Base-by-base conservation (phyloP, 768 basidiomycete genomes). In the Macrolepiota dolichaula region DNA sequence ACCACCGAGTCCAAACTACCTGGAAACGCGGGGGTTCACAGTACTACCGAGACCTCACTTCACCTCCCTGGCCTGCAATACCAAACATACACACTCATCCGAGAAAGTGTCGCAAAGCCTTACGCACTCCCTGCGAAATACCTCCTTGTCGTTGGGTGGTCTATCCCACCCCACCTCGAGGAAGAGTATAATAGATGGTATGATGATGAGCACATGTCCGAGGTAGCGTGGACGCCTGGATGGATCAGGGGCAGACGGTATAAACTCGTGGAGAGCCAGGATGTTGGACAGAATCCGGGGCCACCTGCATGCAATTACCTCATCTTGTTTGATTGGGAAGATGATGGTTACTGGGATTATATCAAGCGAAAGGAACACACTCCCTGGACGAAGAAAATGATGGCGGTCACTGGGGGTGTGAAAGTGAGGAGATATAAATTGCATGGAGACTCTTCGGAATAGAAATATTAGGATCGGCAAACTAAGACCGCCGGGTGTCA, bases 171-270 rank as follows among this genome's bases (percentile, higher is more conserved):
- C 1, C 68, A 72, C 27, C 55, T 57, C 3, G 73, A 71, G 15
- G 70, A 66, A 0, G 75, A 73, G 22, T 69, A 51, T 68, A 47
- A 35, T 10, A 49, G 22, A 49, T 49, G 47, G 47, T 76, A 74
- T 62, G 62, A 59, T 11, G 69, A 69, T 42, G 71, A 74, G 47
- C 73, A 75, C 58, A 63, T 72, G 22, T 56, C 29, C 10, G 36
- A 68, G 55, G 29, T 73, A 37, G 65, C 65, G 19, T 70, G 71
- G 44, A 68, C 70, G 6, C 70, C 70, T 25, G 74, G 75, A n/a
- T 76, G 72, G 63, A 61, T 71, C 27, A 64, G 73, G 29, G 63
- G 64, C 17, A 64, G 74, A 53, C 58, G 70, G n/a, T 75, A 67
- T 62, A 67, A 63, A 50, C 64, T 75, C 6, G 42, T 67, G 17